Conservation (phyloP, 768 basidiomycete species). For the Saitozyma sp. region DNA sequence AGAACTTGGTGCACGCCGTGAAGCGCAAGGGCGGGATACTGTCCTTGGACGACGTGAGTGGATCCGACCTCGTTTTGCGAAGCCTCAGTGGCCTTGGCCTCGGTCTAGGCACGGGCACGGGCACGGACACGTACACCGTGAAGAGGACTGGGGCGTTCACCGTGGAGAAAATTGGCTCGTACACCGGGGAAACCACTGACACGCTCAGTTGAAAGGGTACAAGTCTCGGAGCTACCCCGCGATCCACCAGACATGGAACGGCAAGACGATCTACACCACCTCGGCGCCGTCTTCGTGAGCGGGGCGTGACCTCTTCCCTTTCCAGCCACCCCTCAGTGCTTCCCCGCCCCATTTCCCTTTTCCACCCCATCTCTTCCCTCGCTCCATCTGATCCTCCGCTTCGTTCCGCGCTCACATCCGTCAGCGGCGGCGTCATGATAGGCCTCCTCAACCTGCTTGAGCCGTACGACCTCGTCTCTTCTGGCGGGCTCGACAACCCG, state of each 20-base stretch:
- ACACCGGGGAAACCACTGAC: background rate
- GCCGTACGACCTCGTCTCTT: constrained; percentile 57
- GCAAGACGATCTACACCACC: constrained; percentile 77
- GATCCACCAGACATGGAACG: constrained; percentile 72
- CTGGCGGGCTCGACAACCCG: constrained; percentile 26
- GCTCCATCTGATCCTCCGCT: background rate
- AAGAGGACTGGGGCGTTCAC: no score
- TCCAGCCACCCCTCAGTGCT: no score
- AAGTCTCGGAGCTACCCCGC: constrained; percentile 69
- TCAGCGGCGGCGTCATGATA: constrained; percentile 78
- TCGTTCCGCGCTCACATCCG: background rate
- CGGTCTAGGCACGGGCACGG: background rate
- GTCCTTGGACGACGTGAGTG: constrained; percentile 63
- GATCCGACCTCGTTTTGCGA: background rate
- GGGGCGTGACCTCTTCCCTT: background rate
- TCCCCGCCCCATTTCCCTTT: no score
- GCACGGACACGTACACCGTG: no score
- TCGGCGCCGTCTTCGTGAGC: constrained; percentile 67
- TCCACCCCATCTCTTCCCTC: background rate
- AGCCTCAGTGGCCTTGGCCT: background rate
- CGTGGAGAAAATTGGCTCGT: no score
- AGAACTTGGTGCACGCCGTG: constrained; percentile 72
- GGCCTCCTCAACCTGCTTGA: constrained; percentile 91
- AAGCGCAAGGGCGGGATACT: constrained; percentile 74
- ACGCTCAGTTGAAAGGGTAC: constrained; percentile 61